phyloP scores from a whole-genome alignment of 768 basidiomycete species.

The Calocera viscosa region DNA sequence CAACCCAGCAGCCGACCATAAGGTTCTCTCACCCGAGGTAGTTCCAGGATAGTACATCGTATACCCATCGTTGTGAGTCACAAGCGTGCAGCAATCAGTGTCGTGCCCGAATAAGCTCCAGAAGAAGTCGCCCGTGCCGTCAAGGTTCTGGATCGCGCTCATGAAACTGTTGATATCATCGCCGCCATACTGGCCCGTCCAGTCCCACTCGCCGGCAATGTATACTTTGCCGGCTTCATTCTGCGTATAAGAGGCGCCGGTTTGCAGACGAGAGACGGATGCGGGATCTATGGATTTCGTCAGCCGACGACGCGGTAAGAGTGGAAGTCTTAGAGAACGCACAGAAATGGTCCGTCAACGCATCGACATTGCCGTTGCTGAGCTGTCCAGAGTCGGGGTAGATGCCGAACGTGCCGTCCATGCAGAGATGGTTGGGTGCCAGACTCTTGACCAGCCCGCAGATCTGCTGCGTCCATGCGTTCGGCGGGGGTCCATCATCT shows the following conservation, averaged over 20 bases:
- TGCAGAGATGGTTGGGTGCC: constrained; percentile 17
- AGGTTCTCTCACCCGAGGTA: not conserved
- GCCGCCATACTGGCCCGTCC: constrained; percentile 19
- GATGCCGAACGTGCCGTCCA: constrained; percentile 18
- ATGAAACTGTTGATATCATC: constrained; percentile 16
- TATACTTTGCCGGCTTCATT: constrained; percentile 15
- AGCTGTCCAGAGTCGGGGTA: constrained; percentile 13
- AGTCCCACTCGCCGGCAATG: constrained; percentile 20
- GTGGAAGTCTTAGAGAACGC: not conserved
- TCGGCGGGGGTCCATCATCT: constrained; percentile 18
- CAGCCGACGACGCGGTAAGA: not conserved
- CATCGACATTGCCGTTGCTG: constrained; percentile 13
- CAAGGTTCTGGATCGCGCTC: constrained; percentile 12
- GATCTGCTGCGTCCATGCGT: constrained; percentile 17
- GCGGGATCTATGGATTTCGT: not conserved
- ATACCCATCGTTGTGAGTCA: constrained; percentile 18
- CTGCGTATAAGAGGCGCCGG: constrained; percentile 13
- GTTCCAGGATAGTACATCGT: constrained; percentile 15
- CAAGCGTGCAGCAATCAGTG: not conserved
- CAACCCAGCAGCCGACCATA: not conserved
- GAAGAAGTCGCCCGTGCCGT: constrained; percentile 17
- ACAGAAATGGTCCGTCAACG: constrained; percentile 16
- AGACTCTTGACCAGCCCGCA: constrained; percentile 16
- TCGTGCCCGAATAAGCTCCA: constrained; percentile 20
- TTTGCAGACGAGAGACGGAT: constrained; percentile 6